Percentiles rank a stretch among this genome's conserved stretches.
Conservation (phyloP, 495 filamentous ascomycete species). For the Achaetomiella virescens region DNA sequence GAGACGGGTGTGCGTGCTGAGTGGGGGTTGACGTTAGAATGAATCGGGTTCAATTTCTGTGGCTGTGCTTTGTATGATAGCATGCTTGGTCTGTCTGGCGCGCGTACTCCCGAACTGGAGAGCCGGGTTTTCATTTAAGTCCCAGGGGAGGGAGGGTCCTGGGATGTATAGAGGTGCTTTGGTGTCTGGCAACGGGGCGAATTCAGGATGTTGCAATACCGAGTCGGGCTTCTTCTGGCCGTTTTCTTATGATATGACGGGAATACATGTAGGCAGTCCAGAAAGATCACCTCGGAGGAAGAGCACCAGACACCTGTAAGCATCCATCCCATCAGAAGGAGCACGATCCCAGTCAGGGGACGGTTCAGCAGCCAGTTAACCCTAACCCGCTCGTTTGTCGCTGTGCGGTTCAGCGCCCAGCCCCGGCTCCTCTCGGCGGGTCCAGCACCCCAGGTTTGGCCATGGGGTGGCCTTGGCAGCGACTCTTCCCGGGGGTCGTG, state of each 20-base stretch:
- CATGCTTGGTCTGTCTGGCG: slow-evolving; percentile 20
- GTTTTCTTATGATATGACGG: too few relatives aligned
- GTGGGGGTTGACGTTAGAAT: neutral
- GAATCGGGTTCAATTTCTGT: slow-evolving; percentile 6
- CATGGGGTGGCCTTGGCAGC: neutral
- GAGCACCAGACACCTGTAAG: too few relatives aligned
- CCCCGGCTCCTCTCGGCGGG: too few relatives aligned
- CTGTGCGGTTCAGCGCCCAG: too few relatives aligned
- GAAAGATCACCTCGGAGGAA: too few relatives aligned
- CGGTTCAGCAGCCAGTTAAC: neutral
- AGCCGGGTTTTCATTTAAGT: slow-evolving; percentile 7
- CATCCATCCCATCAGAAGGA: too few relatives aligned
- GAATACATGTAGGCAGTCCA: too few relatives aligned
- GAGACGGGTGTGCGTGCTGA: slow-evolving; percentile 86
- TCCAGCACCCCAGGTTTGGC: too few relatives aligned
- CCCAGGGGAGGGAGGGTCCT: neutral
- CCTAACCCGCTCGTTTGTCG: slow-evolving; percentile 1
- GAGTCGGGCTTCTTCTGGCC: neutral
- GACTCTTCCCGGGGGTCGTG: neutral
- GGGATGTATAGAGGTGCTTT: slow-evolving; percentile 14
- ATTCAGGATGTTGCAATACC: neutral
- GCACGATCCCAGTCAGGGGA: too few relatives aligned
- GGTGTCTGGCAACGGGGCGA: slow-evolving; percentile 11
- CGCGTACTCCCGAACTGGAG: slow-evolving; percentile 9
- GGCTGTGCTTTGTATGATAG: slow-evolving; percentile 29